Percentiles rank a stretch among this genome's conserved stretches.
Conservation (phyloP, 306 rosid species). For the Cucumis cinereus region DNA sequence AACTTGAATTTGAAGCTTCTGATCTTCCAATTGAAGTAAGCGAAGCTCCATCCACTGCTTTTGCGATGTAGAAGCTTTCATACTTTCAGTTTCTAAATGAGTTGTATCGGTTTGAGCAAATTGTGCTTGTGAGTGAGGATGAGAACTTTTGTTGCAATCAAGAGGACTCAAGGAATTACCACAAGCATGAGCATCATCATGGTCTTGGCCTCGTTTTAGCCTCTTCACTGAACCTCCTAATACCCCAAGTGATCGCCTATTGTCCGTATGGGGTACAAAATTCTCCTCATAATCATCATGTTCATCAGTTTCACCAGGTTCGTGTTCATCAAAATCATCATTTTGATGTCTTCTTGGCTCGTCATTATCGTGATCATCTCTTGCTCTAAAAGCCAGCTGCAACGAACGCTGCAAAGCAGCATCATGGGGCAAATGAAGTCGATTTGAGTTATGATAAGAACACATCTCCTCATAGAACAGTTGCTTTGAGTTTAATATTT, state of each 20-base stretch:
- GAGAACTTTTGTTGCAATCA: slow-evolving; percentile 34
- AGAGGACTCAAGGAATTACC: slow-evolving; percentile 38
- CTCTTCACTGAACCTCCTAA: slow-evolving; percentile 44
- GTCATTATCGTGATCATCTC: slow-evolving; percentile 56
- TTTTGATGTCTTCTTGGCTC: slow-evolving; percentile 46
- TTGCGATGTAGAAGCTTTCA: slow-evolving; percentile 41
- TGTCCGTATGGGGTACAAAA: slow-evolving; percentile 37
- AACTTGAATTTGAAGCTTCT: slow-evolving; percentile 62
- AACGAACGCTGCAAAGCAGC: slow-evolving; percentile 70
- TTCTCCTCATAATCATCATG: slow-evolving; percentile 59
- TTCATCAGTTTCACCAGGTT: slow-evolving; percentile 58
- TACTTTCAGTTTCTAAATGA: slow-evolving; percentile 41
- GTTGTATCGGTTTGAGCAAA: slow-evolving; percentile 29
- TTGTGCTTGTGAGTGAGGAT: slow-evolving; percentile 23
- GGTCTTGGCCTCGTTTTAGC: slow-evolving; percentile 29
- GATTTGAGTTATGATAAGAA: slow-evolving; percentile 75
- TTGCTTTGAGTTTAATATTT: slow-evolving; percentile 77
- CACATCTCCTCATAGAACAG: slow-evolving; percentile 91
- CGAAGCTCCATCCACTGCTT: slow-evolving; percentile 70
- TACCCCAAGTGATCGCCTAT: slow-evolving; percentile 26
- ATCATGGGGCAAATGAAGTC: slow-evolving; percentile 86
- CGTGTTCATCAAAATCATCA: slow-evolving; percentile 68
- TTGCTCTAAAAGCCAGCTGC: slow-evolving; percentile 56
- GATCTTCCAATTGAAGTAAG: slow-evolving; percentile 61
- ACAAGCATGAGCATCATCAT: slow-evolving; percentile 28